Percentiles rank a stretch among this genome's conserved stretches.
Evolutionary conservation across 2,329 filamentous ascomycete species (phyloP).

Genomic region (Aspergillus ochraceus): DNA sequence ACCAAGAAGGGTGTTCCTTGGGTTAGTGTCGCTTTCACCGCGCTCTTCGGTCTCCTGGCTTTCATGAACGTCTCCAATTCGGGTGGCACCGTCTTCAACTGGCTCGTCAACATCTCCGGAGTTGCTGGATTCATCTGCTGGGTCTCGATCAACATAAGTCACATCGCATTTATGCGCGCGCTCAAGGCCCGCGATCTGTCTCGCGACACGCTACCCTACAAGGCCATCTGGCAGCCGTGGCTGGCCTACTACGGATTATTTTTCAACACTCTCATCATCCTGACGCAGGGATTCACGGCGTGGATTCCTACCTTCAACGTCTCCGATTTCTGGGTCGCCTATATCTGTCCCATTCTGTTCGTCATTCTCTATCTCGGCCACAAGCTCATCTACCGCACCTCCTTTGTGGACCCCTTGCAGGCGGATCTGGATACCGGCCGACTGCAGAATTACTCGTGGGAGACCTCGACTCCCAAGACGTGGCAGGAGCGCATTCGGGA

Average conservation of each 20-base stretch:
- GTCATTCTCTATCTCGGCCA: constrained; percentile 58
- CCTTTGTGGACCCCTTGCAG: constrained; percentile 36
- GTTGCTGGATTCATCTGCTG: constrained; percentile 34
- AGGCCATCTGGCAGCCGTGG: constrained; percentile 61
- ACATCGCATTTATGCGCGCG: constrained; percentile 64
- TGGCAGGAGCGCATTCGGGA: constrained; percentile 21
- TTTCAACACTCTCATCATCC: constrained; percentile 62
- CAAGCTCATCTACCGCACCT: constrained; percentile 47
- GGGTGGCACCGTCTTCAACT: constrained; percentile 59
- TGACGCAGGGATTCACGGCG: constrained; percentile 68
- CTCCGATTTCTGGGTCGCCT: constrained; percentile 62
- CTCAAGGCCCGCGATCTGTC: constrained; percentile 57
- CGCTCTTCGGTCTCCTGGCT: constrained; percentile 60
- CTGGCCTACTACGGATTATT: constrained; percentile 65
- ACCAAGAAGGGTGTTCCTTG: constrained; percentile 44
- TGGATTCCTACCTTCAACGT: constrained; percentile 62
- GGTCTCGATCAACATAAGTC: constrained; percentile 48
- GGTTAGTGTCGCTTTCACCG: constrained; percentile 42
- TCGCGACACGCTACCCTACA: constrained; percentile 60
- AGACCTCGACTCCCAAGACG: constrained; percentile 26
- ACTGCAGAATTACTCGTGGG: constrained; percentile 29
- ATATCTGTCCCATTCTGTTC: constrained; percentile 65
- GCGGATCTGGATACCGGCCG: constrained; percentile 45
- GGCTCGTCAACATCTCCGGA: constrained; percentile 33
- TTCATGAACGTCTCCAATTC: constrained; percentile 67